These are phyloP conservation scores for Trametes polyzona DNA, from an alignment of 1,284 basidiomycete genomes.

Conservation along the genomic window DNA sequence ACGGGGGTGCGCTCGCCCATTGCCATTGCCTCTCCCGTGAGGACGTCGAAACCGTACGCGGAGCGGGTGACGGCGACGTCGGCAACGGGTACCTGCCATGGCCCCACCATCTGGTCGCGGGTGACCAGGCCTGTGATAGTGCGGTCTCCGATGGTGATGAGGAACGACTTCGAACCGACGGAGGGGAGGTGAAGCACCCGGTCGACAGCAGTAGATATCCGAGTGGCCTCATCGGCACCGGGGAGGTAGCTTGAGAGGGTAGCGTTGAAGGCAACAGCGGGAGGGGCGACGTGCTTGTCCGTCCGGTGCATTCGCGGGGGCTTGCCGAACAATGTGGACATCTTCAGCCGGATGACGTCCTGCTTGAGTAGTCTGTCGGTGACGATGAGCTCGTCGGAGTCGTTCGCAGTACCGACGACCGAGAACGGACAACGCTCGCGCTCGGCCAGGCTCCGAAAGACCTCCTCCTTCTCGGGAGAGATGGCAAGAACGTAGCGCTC, in stretches of 20 bases:
- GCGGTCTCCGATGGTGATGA: conserved; percentile 98
- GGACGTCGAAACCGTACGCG: conserved; percentile 89
- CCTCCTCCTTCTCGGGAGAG: conserved; percentile 55
- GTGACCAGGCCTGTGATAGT: conserved; percentile 93
- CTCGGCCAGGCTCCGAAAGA: conserved; percentile 80
- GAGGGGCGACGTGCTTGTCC: conserved; percentile 59
- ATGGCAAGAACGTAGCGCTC: conserved; percentile 97
- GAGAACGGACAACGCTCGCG: conserved; percentile 94
- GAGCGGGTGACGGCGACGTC: conserved; percentile 96
- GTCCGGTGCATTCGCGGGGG: conserved; percentile 90
- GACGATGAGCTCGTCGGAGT: conserved; percentile 83
- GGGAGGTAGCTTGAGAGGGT: conserved; percentile 73
- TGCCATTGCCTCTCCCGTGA: conserved; percentile 94
- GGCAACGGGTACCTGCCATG: conserved; percentile 97
- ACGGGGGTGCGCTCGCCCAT: conserved; percentile 97
- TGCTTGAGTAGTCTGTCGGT: conserved; percentile 84
- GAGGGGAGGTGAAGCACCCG: conserved; percentile 91
- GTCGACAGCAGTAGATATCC: conserved; percentile 66
- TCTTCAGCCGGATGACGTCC: conserved; percentile 88
- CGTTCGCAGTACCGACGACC: conserved; percentile 87
- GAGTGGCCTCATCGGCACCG: conserved; percentile 41
- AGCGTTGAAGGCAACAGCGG: conserved; percentile 70
- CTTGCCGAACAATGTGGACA: conserved; percentile 97
- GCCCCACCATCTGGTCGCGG: conserved; percentile 98
- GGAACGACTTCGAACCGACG: conserved; percentile 95